These are phyloP conservation scores for Talaromyces sp. DNA, from an alignment of 2,329 filamentous ascomycete species.

Conservation along the genomic window DNA sequence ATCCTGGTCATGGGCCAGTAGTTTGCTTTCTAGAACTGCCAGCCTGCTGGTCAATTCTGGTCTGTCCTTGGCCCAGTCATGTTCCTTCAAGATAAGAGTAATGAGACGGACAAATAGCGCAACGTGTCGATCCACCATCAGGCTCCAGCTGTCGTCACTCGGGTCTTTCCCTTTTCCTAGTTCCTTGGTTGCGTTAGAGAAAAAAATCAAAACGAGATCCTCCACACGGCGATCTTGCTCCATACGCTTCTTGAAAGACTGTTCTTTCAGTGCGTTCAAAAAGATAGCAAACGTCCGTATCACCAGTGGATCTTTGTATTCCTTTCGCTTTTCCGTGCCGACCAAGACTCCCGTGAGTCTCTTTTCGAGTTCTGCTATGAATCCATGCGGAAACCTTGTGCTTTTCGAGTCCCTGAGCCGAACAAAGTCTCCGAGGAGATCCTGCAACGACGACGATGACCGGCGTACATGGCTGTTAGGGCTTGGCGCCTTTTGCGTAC, in stretches of 20 bases:
- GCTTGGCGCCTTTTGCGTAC: constrained; percentile 74
- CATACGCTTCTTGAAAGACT: constrained; percentile 80
- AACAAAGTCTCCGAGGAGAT: constrained; percentile 83
- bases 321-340: constrained; percentile 76
- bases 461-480: constrained; percentile 62
- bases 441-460: constrained; percentile 66
- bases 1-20: constrained; percentile 90
- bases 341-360: constrained; percentile 74
- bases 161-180: constrained; percentile 69
- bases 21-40: constrained; percentile 80
- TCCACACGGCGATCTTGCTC: constrained; percentile 92
- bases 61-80: constrained; percentile 78
- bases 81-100: constrained; percentile 70
- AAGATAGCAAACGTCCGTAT: constrained; percentile 94
- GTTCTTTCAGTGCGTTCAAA: constrained; percentile 86
- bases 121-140: constrained; percentile 87
- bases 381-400: constrained; percentile 65
- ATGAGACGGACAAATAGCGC: constrained; percentile 89
- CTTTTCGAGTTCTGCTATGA: constrained; percentile 67
- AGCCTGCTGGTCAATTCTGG: constrained; percentile 78
- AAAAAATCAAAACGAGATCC: constrained; percentile 91
- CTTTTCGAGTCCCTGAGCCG: constrained; percentile 62
- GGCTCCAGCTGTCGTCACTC: constrained; percentile 84
- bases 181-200: constrained; percentile 88
- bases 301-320: constrained; percentile 83